Percentiles rank a stretch among this genome's conserved stretches.
Conservation (phyloP, 2,329 filamentous ascomycete genomes). For the Thelonectria blattea region DNA sequence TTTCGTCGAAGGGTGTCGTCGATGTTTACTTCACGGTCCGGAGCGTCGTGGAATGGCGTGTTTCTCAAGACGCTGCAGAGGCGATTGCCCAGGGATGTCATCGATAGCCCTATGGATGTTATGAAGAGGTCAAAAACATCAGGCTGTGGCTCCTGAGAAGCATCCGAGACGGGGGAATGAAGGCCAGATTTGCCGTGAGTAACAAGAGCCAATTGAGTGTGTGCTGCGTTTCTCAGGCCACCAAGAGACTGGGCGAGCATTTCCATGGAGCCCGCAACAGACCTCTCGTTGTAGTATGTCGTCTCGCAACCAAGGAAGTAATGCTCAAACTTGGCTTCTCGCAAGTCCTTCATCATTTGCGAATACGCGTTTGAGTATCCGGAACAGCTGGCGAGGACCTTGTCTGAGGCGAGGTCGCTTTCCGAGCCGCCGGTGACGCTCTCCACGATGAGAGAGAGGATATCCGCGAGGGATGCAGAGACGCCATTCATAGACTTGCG, state of each 20-base stretch:
- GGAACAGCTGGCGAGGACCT: slow-evolving; percentile 66
- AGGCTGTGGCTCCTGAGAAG: slow-evolving; percentile 5
- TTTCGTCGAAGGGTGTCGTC: slow-evolving; percentile 79
- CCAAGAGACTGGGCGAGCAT: slow-evolving; percentile 86
- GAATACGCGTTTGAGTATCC: slow-evolving; percentile 71
- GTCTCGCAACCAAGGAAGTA: slow-evolving; percentile 80
- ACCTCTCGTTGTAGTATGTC: slow-evolving; percentile 78
- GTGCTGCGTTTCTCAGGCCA: slow-evolving; percentile 85
- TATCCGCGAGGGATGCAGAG: slow-evolving; percentile 78
- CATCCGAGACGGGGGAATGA: not conserved
- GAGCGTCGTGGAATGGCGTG: slow-evolving; percentile 38
- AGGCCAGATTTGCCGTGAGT: not conserved
- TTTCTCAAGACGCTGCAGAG: slow-evolving; percentile 32
- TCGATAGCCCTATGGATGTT: slow-evolving; percentile 22
- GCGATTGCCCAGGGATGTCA: slow-evolving; percentile 21
- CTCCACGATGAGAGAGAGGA: slow-evolving; percentile 80
- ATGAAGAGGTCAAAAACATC: slow-evolving; percentile 31
- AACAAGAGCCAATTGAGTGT: slow-evolving; percentile 73
- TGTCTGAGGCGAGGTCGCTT: slow-evolving; percentile 71
- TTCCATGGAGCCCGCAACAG: slow-evolving; percentile 83
- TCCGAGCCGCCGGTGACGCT: slow-evolving; percentile 85
- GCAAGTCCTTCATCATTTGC: slow-evolving; percentile 76
- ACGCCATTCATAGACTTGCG: slow-evolving; percentile 74
- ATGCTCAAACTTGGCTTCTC: slow-evolving; percentile 89
- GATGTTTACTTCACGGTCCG: slow-evolving; percentile 58